These are phyloP conservation scores for Jatropha podagrica DNA, from an alignment of 441 rosid species.

Conservation along the genomic window DNA sequence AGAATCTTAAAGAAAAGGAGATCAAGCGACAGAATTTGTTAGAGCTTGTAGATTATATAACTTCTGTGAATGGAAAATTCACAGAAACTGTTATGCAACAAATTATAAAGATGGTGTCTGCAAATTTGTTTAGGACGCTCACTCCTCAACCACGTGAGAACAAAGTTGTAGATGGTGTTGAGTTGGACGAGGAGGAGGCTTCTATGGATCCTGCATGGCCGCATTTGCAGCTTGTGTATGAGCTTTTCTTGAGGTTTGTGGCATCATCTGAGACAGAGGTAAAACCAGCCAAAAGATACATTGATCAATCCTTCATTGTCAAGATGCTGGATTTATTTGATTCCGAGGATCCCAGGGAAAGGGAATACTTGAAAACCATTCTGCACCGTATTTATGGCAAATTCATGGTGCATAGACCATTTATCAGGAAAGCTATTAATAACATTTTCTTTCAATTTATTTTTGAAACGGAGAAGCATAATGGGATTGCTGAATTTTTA, in stretches of 20 bases:
- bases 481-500: slow-evolving; percentile 47
- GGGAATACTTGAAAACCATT: slow-evolving; percentile 81
- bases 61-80: slow-evolving; percentile 67
- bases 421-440: slow-evolving; percentile 80
- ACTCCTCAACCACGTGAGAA: slow-evolving; percentile 63
- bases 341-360: slow-evolving; percentile 85
- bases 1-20: slow-evolving; percentile 77
- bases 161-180: slow-evolving; percentile 61
- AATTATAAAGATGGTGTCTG: slow-evolving; percentile 63
- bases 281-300: slow-evolving; percentile 63
- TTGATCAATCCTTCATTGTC: slow-evolving; percentile 66
- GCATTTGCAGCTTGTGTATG: slow-evolving; percentile 85
- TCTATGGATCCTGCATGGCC: slow-evolving; percentile 86
- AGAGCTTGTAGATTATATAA: slow-evolving; percentile 78
- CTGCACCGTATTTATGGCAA: slow-evolving; percentile 84
- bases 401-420: slow-evolving; percentile 93
- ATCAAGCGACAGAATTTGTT: slow-evolving; percentile 69
- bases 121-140: slow-evolving; percentile 58
- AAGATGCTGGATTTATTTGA: slow-evolving; percentile 73
- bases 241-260: slow-evolving; percentile 70
- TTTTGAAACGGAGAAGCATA: slow-evolving; percentile 57
- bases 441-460: slow-evolving; percentile 70
- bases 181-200: slow-evolving; percentile 86
- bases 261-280: slow-evolving; percentile 80
- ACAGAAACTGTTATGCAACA: slow-evolving; percentile 63